These are phyloP conservation scores for Corchorus capsularis DNA, from an alignment of 345 rosid species.

Conservation along the genomic window DNA sequence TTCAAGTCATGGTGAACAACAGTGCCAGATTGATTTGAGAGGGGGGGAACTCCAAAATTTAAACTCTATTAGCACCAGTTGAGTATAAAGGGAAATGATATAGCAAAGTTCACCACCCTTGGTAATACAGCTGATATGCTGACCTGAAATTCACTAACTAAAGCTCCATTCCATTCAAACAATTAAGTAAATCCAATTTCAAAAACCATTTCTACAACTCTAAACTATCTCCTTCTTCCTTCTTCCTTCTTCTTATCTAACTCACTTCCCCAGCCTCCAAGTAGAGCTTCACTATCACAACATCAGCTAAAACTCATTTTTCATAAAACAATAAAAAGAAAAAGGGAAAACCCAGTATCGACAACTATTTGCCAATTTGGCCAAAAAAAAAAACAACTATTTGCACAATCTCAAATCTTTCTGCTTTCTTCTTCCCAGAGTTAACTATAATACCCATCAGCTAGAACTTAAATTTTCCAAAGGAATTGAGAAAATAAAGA, in stretches of 20 bases:
- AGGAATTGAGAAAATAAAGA: neutral
- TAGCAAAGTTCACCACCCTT: neutral
- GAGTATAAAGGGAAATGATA: neutral
- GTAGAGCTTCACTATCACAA: neutral
- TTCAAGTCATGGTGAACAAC: neutral
- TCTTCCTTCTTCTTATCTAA: neutral
- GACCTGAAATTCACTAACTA: neutral
- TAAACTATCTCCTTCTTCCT: neutral
- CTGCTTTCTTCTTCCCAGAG: neutral
- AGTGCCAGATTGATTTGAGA: neutral
- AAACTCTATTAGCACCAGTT: neutral
- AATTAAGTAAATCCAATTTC: neutral
- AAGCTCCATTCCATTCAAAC: neutral
- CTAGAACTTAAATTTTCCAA: slow-evolving; percentile 8
- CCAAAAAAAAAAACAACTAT: too few species aligned
- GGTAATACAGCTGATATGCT: neutral
- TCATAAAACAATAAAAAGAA: neutral
- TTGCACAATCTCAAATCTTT: neutral
- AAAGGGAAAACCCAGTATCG: neutral
- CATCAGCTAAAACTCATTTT: neutral
- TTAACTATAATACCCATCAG: neutral
- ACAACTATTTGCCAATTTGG: too few species aligned
- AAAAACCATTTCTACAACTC: neutral
- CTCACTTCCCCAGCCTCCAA: neutral
- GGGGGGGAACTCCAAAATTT: neutral